Conservation (phyloP, 495 filamentous ascomycete species). For the Aspergillus baeticus region DNA sequence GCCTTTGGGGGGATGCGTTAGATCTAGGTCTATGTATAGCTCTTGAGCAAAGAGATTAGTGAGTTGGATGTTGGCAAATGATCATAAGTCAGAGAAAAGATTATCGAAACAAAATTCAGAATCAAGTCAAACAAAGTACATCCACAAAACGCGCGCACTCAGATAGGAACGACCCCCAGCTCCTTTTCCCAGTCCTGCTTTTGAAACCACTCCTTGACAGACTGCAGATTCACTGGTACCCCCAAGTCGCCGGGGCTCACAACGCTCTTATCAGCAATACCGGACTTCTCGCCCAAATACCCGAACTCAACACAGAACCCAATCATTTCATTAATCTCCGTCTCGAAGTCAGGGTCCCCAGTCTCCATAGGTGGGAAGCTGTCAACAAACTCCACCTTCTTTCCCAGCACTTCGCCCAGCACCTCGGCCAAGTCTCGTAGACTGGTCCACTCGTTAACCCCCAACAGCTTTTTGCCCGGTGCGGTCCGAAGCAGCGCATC, state of each 20-base stretch:
- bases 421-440: slow-evolving; percentile 26
- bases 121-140: no score
- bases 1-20: no score
- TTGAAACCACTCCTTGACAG: slow-evolving; percentile 5
- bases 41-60: no score
- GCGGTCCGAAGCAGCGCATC: slow-evolving; percentile 27
- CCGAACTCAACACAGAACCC: slow-evolving; percentile 13
- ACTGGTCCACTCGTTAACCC: slow-evolving; percentile 24
- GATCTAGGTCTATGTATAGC: no score
- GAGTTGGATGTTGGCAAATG: background rate
- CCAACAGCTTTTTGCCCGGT: slow-evolving; percentile 31
- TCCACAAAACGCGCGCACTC: no score
- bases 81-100: no score
- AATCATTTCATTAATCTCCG: slow-evolving; percentile 10
- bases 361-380: background rate
- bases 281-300: slow-evolving; percentile 7
- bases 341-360: slow-evolving; percentile 2
- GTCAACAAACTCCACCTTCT: slow-evolving; percentile 6
- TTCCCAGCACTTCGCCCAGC: slow-evolving; percentile 20
- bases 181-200: slow-evolving; percentile 7
- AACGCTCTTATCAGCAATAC: background rate
- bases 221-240: background rate
- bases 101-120: no score
- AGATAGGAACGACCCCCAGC: background rate
- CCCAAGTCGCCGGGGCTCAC: background rate